These are phyloP conservation scores for Nematodospora anomalae DNA, from an alignment of 1,139 yeast genomes.

Conservation along the genomic window DNA sequence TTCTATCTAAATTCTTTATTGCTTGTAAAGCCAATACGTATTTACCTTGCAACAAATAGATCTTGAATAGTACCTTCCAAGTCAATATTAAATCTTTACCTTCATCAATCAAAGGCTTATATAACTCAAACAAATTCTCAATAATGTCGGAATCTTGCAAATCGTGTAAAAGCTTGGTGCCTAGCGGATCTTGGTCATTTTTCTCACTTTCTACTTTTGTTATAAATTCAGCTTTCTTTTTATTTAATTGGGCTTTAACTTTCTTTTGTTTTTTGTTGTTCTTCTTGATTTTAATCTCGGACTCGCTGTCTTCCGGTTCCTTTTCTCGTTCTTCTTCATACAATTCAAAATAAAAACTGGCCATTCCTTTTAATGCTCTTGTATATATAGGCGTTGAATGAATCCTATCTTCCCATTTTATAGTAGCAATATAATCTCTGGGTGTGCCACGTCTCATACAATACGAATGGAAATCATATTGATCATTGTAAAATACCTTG, in stretches of 20 bases:
- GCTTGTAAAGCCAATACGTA: conserved; percentile 51
- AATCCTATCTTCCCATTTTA: conserved; percentile 78
- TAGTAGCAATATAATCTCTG: conserved; percentile 71
- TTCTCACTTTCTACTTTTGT: conserved; percentile 44
- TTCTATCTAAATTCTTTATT: conserved; percentile 36
- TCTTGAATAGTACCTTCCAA: conserved; percentile 39
- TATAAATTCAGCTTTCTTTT: conserved; percentile 39
- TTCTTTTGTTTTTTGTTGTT: conserved; percentile 33
- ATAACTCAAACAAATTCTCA: conserved; percentile 29
- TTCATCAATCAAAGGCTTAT: conserved; percentile 35
- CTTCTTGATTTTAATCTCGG: conserved; percentile 21
- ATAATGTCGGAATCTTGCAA: conserved; percentile 29
- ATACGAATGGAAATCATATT: conserved; percentile 91
- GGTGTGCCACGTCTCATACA: conserved; percentile 91
- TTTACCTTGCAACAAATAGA: conserved; percentile 43
- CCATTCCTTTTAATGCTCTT: conserved; percentile 68
- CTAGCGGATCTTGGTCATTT: conserved; percentile 52
- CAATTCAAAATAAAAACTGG: conserved; percentile 55
- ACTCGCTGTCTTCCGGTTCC: conserved; percentile 18
- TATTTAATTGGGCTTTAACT: conserved; percentile 37
- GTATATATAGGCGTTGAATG: conserved; percentile 69
- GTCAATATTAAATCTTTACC: conserved; percentile 35
- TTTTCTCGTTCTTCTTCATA: conserved; percentile 23
- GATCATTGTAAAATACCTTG: conserved; percentile 75
- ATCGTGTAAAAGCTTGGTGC: conserved; percentile 37